Evolutionary conservation across 306 rosid species (phyloP).

Genomic region (Crotalaria pallida): DNA sequence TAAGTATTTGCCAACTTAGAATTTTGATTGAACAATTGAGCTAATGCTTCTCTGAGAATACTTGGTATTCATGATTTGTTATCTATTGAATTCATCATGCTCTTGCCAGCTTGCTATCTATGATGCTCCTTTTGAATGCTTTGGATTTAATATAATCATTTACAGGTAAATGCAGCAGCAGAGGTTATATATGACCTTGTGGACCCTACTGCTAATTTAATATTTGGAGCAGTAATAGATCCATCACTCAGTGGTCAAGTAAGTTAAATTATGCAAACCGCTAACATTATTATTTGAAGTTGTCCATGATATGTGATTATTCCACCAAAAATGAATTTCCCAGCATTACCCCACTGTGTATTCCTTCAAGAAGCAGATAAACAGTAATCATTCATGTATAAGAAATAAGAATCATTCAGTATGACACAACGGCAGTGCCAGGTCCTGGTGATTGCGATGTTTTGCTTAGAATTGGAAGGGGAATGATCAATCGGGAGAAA

Average conservation of each 20-base stretch:
- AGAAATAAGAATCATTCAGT: too few relatives aligned
- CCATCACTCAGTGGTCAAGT: too few relatives aligned
- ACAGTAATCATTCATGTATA: background rate
- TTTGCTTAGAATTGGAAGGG: too few relatives aligned
- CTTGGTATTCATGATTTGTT: background rate
- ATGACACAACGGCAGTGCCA: too few relatives aligned
- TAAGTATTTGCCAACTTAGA: background rate
- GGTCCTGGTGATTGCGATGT: too few relatives aligned
- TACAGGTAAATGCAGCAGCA: constrained; percentile 97
- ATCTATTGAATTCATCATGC: background rate
- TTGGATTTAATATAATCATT: constrained; percentile 15
- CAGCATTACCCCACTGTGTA: too few relatives aligned
- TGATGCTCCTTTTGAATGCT: constrained; percentile 9
- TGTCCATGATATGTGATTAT: background rate
- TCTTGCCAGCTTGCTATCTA: background rate
- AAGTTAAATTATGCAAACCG: constrained; percentile 33
- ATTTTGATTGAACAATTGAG: constrained; percentile 19
- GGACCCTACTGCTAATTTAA: too few relatives aligned
- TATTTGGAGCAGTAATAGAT: too few relatives aligned
- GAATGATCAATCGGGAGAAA: too few relatives aligned
- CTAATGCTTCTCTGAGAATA: background rate
- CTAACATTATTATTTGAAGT: background rate
- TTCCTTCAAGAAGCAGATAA: too few relatives aligned
- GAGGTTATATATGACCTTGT: constrained; percentile 99
- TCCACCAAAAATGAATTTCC: background rate